Evolutionary conservation across 2,329 filamentous ascomycete genomes (phyloP).

Genomic region (Botrytis tulipae): DNA sequence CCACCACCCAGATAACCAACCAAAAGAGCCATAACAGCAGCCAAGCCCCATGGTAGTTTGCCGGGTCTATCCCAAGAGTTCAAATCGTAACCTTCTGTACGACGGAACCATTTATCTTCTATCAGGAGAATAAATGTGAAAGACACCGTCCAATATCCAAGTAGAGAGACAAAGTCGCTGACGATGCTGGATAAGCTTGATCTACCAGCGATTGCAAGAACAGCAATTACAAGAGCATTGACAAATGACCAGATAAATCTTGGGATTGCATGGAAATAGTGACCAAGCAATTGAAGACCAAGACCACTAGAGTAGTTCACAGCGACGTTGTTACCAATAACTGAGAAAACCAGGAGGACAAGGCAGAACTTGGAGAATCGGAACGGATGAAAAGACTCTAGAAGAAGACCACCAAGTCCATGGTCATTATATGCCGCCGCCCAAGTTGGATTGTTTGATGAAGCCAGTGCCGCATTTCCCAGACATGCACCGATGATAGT

Average conservation of each 20-base stretch:
- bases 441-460: conserved; percentile 42
- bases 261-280: conserved; percentile 39
- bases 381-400: conserved; percentile 45
- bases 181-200: conserved; percentile 35
- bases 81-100: conserved; percentile 34
- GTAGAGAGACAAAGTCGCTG: conserved; percentile 35
- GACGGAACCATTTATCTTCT: conserved; percentile 35
- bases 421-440: conserved; percentile 43
- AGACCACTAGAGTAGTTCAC: conserved; percentile 38
- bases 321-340: conserved; percentile 37
- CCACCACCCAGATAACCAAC: conserved; percentile 36
- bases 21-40: conserved; percentile 35
- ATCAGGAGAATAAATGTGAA: conserved; percentile 37
- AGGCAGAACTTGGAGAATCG: conserved; percentile 49
- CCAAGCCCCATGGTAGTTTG: conserved; percentile 35
- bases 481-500: conserved; percentile 46
- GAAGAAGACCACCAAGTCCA: conserved; percentile 48
- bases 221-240: conserved; percentile 34
- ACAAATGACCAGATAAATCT: conserved; percentile 38
- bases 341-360: conserved; percentile 37
- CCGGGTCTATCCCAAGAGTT: conserved; percentile 33
- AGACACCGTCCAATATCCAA: conserved; percentile 38
- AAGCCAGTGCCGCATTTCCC: conserved; percentile 41
- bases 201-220: conserved; percentile 35
- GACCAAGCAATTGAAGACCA: conserved; percentile 35